Conservation (phyloP, 441 rosid genomes). For the Gossypium trilobum region DNA sequence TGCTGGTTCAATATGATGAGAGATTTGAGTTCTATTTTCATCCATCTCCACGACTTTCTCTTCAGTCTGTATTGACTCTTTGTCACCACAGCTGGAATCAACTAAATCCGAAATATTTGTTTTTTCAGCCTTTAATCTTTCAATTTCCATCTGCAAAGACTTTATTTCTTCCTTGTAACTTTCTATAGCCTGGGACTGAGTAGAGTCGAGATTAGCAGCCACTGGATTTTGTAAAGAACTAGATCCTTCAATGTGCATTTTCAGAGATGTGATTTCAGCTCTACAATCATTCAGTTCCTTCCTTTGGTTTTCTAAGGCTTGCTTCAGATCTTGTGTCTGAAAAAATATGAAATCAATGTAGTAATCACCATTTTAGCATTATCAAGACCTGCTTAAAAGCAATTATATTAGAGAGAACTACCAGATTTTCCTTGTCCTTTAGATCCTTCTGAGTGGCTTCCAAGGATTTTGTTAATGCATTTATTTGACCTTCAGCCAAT, state of each 20-base stretch:
- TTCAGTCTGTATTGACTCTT: constrained; percentile 38
- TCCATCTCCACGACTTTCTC: constrained; percentile 60
- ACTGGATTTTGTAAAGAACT: constrained; percentile 40
- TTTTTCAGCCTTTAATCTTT: constrained; percentile 34
- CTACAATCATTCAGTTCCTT: constrained; percentile 82
- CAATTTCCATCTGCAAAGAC: constrained; percentile 52
- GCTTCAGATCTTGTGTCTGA: constrained; percentile 73
- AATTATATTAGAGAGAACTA: constrained; percentile 17
- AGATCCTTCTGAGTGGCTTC: constrained; percentile 18
- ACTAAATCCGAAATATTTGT: constrained; percentile 27
- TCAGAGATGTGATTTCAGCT: constrained; percentile 86
- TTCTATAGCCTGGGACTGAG: constrained; percentile 44
- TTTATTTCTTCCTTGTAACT: constrained; percentile 53
- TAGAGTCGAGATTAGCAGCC: constrained; percentile 36
- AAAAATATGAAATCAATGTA: constrained; percentile 21
- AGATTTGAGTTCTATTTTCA: constrained; percentile 43
- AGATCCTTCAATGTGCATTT: constrained; percentile 87
- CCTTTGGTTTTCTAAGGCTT: constrained; percentile 58
- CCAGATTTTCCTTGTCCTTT: constrained; percentile 17
- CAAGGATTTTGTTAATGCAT: constrained; percentile 14
- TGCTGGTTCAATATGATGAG: constrained; percentile 31
- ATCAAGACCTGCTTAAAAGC: constrained; percentile 22
- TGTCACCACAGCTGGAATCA: constrained; percentile 30
- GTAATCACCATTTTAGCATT: constrained; percentile 21
- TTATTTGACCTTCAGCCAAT: constrained; percentile 19